Evolutionary conservation across 805 yeast genomes (phyloP).

Genomic region (Wickerhamomyces chambardii): DNA sequence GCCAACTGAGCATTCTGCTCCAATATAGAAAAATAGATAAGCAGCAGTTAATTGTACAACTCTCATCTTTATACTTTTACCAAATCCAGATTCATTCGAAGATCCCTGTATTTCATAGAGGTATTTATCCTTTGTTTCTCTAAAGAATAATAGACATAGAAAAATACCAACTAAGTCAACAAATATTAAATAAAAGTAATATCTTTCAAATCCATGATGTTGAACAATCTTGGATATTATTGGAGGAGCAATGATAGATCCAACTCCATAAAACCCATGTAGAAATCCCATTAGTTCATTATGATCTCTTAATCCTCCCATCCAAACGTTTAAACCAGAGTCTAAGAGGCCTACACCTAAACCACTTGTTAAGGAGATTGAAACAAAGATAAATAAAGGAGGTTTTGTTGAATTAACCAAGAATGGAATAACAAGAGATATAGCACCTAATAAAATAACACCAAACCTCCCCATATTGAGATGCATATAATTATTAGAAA

Average conservation of each 20-base stretch:
- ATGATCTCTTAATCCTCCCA: constrained; percentile 35
- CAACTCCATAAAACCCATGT: constrained; percentile 67
- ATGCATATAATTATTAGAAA: constrained; percentile 35
- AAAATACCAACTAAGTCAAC: constrained; percentile 23
- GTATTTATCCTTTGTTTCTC: constrained; percentile 28
- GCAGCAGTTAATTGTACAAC: constrained; percentile 39
- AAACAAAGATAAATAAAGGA: constrained; percentile 25
- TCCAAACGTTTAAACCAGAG: constrained; percentile 44
- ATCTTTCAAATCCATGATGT: constrained; percentile 19
- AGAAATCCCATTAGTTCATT: constrained; percentile 50
- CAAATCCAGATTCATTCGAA: constrained; percentile 6
- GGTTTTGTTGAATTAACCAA: constrained; percentile 28
- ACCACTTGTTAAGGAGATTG: constrained; percentile 35
- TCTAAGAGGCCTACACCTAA: constrained; percentile 50
- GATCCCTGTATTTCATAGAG: constrained; percentile 14
- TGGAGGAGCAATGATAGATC: constrained; percentile 65
- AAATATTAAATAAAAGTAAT: constrained; percentile 27
- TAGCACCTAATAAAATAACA: constrained; percentile 26
- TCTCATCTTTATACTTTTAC: constrained; percentile 17
- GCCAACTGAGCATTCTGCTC: constrained; percentile 60
- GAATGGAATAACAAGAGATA: constrained; percentile 27
- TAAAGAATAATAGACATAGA: constrained; percentile 1
- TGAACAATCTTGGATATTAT: constrained; percentile 36
- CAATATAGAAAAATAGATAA: constrained; percentile 54
- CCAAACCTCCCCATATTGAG: constrained; percentile 38